Base-by-base conservation (phyloP, 1,284 basidiomycete species). In the Tylopilus orsonianus region DNA sequence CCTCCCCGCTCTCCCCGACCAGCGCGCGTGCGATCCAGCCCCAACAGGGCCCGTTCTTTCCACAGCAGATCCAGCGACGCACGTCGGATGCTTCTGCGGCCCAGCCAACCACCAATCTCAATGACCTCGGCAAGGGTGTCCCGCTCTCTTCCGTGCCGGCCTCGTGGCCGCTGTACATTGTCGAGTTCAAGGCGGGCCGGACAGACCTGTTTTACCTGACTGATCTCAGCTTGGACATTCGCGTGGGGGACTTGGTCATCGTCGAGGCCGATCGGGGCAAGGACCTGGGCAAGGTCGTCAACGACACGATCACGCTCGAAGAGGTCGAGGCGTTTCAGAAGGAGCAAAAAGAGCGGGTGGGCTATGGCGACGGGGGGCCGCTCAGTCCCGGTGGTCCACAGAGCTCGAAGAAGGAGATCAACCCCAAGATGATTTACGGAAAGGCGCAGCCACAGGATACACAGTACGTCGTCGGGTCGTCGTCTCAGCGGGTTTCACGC, bases 231-330 rank as follows among this genome's bases (percentile, higher is more conserved):
- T 69, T 74, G 26, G 79, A 90, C 56, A 80, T 93, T 49, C 77
- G 80, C 13, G 81, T 85, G 14, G 95, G 93, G 4, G 96, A 98
- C 65, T 72, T 95, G 36, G 96, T 98, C 48, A 93, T 98, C 56
- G 96, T 98, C 14, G 96, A 98, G 69, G 96, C 94, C 8, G 96
- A 98, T 68, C 79, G 96, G 20, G 96, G 96, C 16, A 91, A 89
- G 66, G 95, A 97, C 70, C 65, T 97, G 40, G 94, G 94, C 27
- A 92, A 88, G 63, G 87, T 97, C 19, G 80, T 93, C 44, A 93
- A 93, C 62, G 90, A 93, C 66, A 85, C 83, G 49, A 90, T 96
- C 60, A 90, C 93, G n/a, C 77, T 94, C 7, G 84, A 85, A 26
- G 92, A 97, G 66, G 92, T 97, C 39, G 90, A 95, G 68, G 84